Evolutionary conservation across 2,329 filamentous ascomycete genomes (phyloP).

Genomic region (Ophiostoma quercus): DNA sequence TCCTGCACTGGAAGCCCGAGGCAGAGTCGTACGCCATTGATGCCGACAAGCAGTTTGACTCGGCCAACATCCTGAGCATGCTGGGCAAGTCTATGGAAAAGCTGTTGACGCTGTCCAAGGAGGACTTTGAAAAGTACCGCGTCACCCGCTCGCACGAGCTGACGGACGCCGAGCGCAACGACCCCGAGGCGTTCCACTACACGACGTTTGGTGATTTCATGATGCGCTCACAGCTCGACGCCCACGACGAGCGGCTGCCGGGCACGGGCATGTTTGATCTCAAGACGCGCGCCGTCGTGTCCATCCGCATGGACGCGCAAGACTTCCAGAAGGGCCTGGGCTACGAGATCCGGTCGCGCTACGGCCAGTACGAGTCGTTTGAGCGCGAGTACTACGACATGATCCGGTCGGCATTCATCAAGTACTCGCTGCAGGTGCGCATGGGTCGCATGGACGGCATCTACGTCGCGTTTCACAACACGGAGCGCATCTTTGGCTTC

Average conservation of each 20-base stretch:
- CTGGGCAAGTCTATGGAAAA: slow-evolving; percentile 97
- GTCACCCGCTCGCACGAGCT: slow-evolving; percentile 62
- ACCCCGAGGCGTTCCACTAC: slow-evolving; percentile 79
- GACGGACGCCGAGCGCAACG: slow-evolving; percentile 63
- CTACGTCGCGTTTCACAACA: slow-evolving; percentile 95
- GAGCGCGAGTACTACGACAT: slow-evolving; percentile 97
- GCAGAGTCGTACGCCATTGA: slow-evolving; percentile 87
- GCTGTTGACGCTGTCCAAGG: slow-evolving; percentile 73
- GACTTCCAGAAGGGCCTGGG: slow-evolving; percentile 70
- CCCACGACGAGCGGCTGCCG: slow-evolving; percentile 76
- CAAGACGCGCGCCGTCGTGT: slow-evolving; percentile 87
- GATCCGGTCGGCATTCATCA: slow-evolving; percentile 89
- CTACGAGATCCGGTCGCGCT: slow-evolving; percentile 75
- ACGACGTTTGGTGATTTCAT: slow-evolving; percentile 81
- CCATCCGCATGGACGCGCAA: slow-evolving; percentile 78
- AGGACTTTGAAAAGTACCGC: slow-evolving; percentile 81
- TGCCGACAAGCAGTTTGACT: slow-evolving; percentile 87
- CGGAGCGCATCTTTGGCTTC: slow-evolving; percentile 91
- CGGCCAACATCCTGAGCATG: slow-evolving; percentile 79
- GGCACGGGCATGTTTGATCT: slow-evolving; percentile 93
- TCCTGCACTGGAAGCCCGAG: slow-evolving; percentile 76
- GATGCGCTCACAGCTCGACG: slow-evolving; percentile 92
- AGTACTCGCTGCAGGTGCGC: slow-evolving; percentile 92
- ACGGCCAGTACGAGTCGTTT: slow-evolving; percentile 82
- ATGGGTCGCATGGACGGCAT: slow-evolving; percentile 99